Evolutionary conservation across 768 basidiomycete genomes (phyloP), one percentile per base, ranked within the genome.

Genomic region (Boletus vermiculosoides): DNA sequence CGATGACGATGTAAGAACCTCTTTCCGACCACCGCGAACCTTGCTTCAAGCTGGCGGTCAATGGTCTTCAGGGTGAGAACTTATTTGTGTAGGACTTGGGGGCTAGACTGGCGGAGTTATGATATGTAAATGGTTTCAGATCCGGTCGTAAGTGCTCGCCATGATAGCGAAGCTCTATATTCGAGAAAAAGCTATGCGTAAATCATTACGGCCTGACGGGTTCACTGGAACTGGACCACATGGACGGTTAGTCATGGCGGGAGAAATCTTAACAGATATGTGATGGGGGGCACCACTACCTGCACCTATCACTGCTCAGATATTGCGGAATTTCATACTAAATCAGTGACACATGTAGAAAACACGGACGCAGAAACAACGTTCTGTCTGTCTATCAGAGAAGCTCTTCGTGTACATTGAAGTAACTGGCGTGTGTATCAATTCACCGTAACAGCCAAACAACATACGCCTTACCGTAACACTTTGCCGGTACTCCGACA

Each of bases 401-500:
- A 31, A 82, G 63, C 55, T 82, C 82, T 56, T 82, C 78, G 54
- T 82, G 81, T 41, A 82, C 80, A 50, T 82, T 81, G 65, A 83
- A 82, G 58, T 81, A 66, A 41, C 80, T 82, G 55, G 18, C 13
- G 10, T n/a, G 18, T 23, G 45, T 9, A 33, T 67, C 33, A 62
- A 4, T 22, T 31, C 31, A 34, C 28, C 10, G 39, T 25, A 28
- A 9, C n/a, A 33, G 22, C 33, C 6, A 30, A 48, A 39, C 45
- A 23, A n/a, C 30, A 44, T 7, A 2, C n/a, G 36, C 11, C 84
- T 63, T 67, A 93, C 92, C 86, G 79, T 47, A 82, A 74, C 22
- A 92, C 76, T 44, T 76, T 76, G 10, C 92, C 92, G n/a, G 78
- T 74, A 58, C 79, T 76, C 34, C 78, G 77, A 64, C 90, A 92